phyloP scores from a whole-genome alignment of 192 early-diverging fungal species.

The Coemansia sp. region DNA sequence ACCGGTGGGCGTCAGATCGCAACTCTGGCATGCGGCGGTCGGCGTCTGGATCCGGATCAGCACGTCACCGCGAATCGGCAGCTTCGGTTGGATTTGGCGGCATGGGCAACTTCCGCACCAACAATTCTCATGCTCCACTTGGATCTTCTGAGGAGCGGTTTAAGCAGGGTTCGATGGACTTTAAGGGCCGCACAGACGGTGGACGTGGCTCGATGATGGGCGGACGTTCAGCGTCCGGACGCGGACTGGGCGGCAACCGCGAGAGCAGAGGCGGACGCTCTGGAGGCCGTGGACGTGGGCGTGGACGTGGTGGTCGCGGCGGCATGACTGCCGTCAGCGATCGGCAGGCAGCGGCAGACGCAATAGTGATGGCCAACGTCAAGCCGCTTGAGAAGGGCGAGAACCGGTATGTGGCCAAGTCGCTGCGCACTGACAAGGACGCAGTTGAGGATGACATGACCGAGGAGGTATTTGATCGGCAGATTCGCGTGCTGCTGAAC shows the following conservation, averaged over 20 bases:
- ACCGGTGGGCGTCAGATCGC: slow-evolving; percentile 49
- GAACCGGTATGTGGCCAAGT: slow-evolving; percentile 72
- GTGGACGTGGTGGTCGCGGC: slow-evolving; percentile 63
- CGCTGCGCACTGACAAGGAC: slow-evolving; percentile 36
- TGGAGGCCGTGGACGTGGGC: slow-evolving; percentile 51
- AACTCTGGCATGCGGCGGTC: slow-evolving; percentile 50
- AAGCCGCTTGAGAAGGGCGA: slow-evolving; percentile 80
- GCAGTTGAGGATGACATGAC: slow-evolving; percentile 53
- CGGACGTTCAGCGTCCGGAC: slow-evolving; percentile 46
- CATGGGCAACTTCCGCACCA: slow-evolving; percentile 53
- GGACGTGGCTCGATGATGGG: slow-evolving; percentile 39
- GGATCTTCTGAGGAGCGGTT: slow-evolving; percentile 50
- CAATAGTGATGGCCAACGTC: slow-evolving; percentile 60
- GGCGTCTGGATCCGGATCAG: slow-evolving; percentile 25
- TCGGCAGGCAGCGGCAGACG: slow-evolving; percentile 4
- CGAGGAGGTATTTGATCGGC: slow-evolving; percentile 68
- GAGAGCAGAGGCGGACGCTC: slow-evolving; percentile 61
- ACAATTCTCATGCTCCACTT: slow-evolving; percentile 22
- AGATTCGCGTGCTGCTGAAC: slow-evolving; percentile 90
- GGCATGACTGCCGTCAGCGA: slow-evolving; percentile 31
- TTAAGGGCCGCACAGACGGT: slow-evolving; percentile 25
- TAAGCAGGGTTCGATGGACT: slow-evolving; percentile 43
- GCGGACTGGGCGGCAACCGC: slow-evolving; percentile 55
- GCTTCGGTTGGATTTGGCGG: slow-evolving; percentile 37
- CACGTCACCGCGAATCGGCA: slow-evolving; percentile 36